A percentile compares a stretch with the other conserved stretches of the same genome.
phyloP scores from a whole-genome alignment of 306 rosid species.

The Urtica urens region DNA sequence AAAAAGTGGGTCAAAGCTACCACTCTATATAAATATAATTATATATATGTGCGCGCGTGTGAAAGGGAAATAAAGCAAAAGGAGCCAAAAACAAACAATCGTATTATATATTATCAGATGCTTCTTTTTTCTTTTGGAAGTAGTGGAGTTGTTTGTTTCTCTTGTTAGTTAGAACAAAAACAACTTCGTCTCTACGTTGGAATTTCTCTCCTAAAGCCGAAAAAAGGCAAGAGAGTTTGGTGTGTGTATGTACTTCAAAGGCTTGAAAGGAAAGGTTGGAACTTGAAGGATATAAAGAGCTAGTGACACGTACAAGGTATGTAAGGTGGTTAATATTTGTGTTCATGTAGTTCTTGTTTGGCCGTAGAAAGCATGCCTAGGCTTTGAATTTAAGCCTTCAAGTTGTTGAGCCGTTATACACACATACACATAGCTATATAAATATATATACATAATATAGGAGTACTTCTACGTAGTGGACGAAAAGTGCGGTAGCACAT shows the following conservation, averaged over 20 bases:
- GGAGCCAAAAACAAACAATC: background rate
- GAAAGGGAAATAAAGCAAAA: too few species aligned
- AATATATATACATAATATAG: too few species aligned
- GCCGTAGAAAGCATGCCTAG: background rate
- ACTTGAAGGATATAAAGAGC: background rate
- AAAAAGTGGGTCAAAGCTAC: too few species aligned
- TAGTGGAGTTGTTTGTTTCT: conserved; percentile 7
- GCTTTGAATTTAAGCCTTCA: conserved; percentile 34
- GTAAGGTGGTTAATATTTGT: background rate
- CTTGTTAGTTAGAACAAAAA: background rate
- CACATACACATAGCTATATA: too few species aligned
- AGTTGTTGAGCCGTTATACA: background rate
- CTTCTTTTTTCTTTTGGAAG: background rate
- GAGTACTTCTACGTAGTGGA: conserved; percentile 1
- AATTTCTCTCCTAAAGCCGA: conserved; percentile 19
- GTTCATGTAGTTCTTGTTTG: conserved; percentile 10
- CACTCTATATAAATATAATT: too few species aligned
- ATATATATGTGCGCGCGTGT: too few species aligned
- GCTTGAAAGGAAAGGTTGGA: conserved; percentile 33
- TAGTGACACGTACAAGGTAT: background rate
- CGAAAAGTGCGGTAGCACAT: conserved; percentile 6
- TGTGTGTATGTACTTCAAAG: background rate
- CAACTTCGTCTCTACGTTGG: conserved; percentile 25
- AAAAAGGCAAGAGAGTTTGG: background rate
- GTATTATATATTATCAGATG: background rate